These are phyloP conservation scores for Syncephalis fuscata DNA, from an alignment of 371 early-diverging fungal species.

Conservation along the genomic window DNA sequence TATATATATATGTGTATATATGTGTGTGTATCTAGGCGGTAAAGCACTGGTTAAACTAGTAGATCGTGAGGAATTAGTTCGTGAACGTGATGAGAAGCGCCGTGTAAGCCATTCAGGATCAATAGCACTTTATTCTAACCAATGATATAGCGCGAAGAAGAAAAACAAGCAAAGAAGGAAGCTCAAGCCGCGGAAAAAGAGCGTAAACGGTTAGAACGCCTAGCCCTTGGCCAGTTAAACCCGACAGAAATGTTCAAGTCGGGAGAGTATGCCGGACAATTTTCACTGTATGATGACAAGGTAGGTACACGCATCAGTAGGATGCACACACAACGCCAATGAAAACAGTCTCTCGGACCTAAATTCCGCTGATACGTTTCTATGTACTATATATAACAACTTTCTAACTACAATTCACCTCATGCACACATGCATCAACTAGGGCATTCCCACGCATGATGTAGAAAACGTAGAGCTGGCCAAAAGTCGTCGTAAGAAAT, in stretches of 20 bases:
- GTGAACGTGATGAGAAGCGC: slow-evolving; percentile 41
- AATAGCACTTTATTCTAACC: slow-evolving; percentile 5
- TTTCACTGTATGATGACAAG: slow-evolving; percentile 61
- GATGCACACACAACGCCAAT: no score
- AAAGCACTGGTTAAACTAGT: slow-evolving; percentile 81
- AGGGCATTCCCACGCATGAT: slow-evolving; percentile 79
- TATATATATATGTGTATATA: no score
- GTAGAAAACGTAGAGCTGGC: slow-evolving; percentile 62
- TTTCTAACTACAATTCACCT: no score
- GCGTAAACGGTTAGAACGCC: slow-evolving; percentile 40
- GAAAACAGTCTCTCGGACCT: no score
- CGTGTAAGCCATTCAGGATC: background rate
- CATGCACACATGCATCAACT: background rate
- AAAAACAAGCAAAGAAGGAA: slow-evolving; percentile 45
- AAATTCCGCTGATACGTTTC: no score
- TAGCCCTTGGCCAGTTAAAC: slow-evolving; percentile 57
- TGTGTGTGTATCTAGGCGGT: slow-evolving; percentile 41
- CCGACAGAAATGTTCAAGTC: slow-evolving; percentile 67
- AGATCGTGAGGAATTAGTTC: slow-evolving; percentile 46
- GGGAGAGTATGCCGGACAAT: slow-evolving; percentile 32
- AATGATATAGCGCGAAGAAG: slow-evolving; percentile 35
- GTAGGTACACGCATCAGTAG: slow-evolving; percentile 5
- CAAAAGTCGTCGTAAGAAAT: slow-evolving; percentile 72
- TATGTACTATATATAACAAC: no score
- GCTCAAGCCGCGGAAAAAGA: slow-evolving; percentile 41